These are phyloP conservation scores for Fusarium euwallaceae DNA, from an alignment of 2,329 filamentous ascomycete genomes.

Conservation along the genomic window DNA sequence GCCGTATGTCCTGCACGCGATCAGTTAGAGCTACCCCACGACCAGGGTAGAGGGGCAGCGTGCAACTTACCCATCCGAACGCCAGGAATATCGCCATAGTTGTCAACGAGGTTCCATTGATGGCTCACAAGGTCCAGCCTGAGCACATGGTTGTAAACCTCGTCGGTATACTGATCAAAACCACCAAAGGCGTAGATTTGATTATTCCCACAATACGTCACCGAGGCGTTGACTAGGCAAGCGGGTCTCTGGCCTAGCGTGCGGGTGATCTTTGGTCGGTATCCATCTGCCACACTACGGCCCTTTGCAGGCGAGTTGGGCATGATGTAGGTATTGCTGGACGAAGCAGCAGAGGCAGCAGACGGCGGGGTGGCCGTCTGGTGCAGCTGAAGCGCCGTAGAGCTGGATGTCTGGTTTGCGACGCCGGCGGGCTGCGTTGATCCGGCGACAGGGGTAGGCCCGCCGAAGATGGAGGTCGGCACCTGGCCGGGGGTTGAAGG, in stretches of 20 bases:
- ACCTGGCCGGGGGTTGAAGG: slow-evolving; percentile 60
- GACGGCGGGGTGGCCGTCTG: slow-evolving; percentile 44
- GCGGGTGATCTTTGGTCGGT: slow-evolving; percentile 85
- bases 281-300: slow-evolving; percentile 76
- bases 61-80: slow-evolving; percentile 88
- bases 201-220: slow-evolving; percentile 98
- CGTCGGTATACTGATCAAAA: slow-evolving; percentile 98
- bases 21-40: slow-evolving; percentile 21
- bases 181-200: slow-evolving; percentile 98
- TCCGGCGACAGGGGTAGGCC: slow-evolving; percentile 49
- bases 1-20: slow-evolving; percentile 83
- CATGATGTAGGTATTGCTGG: slow-evolving; percentile 92
- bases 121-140: slow-evolving; percentile 87
- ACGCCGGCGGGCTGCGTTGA: slow-evolving; percentile 42
- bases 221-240: slow-evolving; percentile 96
- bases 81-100: slow-evolving; percentile 97
- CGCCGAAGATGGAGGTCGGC: slow-evolving; percentile 63
- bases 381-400: slow-evolving; percentile 41
- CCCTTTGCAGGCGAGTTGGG: slow-evolving; percentile 83
- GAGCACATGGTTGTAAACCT: slow-evolving; percentile 98
- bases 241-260: slow-evolving; percentile 86
- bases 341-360: slow-evolving; percentile 56
- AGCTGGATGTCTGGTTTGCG: slow-evolving; percentile 46
- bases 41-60: background rate
- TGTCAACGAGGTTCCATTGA: slow-evolving; percentile 96